Evolutionary conservation across 306 rosid genomes (phyloP).

Genomic region (Echinosophora koreensis): DNA sequence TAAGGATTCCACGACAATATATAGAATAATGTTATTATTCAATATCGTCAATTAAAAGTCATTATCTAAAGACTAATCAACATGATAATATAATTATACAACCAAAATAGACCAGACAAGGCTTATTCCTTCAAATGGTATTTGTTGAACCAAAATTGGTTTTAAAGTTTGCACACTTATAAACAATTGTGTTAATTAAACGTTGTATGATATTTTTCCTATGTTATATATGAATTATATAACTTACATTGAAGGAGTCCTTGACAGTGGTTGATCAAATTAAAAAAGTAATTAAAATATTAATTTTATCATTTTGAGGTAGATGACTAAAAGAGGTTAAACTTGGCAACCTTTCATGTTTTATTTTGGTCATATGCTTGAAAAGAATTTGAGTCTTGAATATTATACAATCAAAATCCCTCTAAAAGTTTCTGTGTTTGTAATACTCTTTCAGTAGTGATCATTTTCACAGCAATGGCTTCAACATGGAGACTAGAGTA

Average conservation of each 20-base stretch:
- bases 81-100: neutral
- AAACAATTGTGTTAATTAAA: too few relatives aligned
- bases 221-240: neutral
- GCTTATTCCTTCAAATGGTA: neutral
- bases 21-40: neutral
- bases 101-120: conserved; percentile 2
- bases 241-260: conserved; percentile 12
- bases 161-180: neutral
- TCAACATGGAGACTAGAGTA: conserved; percentile 50
- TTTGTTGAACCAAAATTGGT: conserved; percentile 2
- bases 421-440: neutral
- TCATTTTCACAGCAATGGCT: conserved; percentile 42
- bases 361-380: neutral
- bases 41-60: neutral
- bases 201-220: neutral
- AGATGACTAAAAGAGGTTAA: neutral
- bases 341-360: neutral
- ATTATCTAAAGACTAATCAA: neutral
- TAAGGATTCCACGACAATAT: neutral
- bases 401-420: neutral
- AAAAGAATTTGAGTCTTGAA: neutral
- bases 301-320: neutral
- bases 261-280: neutral
- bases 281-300: neutral
- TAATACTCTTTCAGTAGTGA: neutral